Evolutionary conservation across 1,284 basidiomycete genomes (phyloP).

Genomic region (Paramarasmius palmivorus): DNA sequence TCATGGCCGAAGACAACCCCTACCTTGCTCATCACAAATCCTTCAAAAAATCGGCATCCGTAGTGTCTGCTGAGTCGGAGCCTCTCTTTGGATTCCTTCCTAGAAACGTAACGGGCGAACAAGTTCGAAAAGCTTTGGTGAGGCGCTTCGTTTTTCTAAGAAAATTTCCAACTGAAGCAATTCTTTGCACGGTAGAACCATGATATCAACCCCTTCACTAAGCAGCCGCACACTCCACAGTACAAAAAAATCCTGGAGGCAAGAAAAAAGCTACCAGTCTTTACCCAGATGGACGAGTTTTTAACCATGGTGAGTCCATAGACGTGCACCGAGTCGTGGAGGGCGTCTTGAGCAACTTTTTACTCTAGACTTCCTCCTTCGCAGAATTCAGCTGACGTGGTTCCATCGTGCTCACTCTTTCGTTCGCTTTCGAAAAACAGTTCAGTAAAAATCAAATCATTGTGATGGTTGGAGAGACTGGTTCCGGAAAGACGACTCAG

Average conservation of each 20-base stretch:
- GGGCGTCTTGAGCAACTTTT: slow-evolving; percentile 34
- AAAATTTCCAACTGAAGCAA: neutral
- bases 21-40: slow-evolving; percentile 51
- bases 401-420: neutral
- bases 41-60: slow-evolving; percentile 29
- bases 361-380: slow-evolving; percentile 18
- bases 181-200: slow-evolving; percentile 56
- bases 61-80: slow-evolving; percentile 37
- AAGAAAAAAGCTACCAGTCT: slow-evolving; percentile 91
- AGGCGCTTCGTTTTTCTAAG: slow-evolving; percentile 22
- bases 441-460: slow-evolving; percentile 89
- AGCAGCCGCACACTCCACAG: slow-evolving; percentile 69
- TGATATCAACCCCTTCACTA: slow-evolving; percentile 89
- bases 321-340: slow-evolving; percentile 23
- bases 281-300: slow-evolving; percentile 91
- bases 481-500: slow-evolving; percentile 98
- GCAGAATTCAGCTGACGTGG: slow-evolving; percentile 9
- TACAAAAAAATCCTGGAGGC: slow-evolving; percentile 88
- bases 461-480: slow-evolving; percentile 97
- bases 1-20: slow-evolving; percentile 44
- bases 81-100: slow-evolving; percentile 82
- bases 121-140: slow-evolving; percentile 77
- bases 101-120: slow-evolving; percentile 70
- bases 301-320: slow-evolving; percentile 72
- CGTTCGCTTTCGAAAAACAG: slow-evolving; percentile 33